Conservation (phyloP, 2,329 filamentous ascomycete species). For the Neopestalotiopsis rosae region DNA sequence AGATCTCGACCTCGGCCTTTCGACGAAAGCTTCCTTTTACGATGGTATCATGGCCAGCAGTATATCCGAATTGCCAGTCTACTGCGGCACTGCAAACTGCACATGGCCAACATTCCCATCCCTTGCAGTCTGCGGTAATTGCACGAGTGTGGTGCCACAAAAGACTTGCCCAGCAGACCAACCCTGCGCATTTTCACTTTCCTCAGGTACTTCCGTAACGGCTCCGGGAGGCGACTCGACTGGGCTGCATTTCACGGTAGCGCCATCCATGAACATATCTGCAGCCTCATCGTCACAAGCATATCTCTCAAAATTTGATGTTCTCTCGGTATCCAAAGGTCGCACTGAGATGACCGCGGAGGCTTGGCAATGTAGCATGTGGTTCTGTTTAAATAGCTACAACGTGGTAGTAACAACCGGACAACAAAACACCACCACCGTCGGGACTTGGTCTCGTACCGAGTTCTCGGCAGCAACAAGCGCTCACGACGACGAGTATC, state of each 20-base stretch:
- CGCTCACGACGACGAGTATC: conserved; percentile 35
- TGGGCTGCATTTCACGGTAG: conserved; percentile 36
- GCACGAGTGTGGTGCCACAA: conserved; percentile 24
- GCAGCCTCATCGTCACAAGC: conserved; percentile 27
- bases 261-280: conserved; percentile 29
- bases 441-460: conserved; percentile 37
- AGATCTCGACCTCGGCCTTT: conserved; percentile 28
- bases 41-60: conserved; percentile 41
- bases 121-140: conserved; percentile 42
- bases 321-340: conserved; percentile 36
- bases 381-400: conserved; percentile 43
- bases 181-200: conserved; percentile 36
- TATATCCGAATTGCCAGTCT: conserved; percentile 30
- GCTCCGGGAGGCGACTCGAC: conserved; percentile 26
- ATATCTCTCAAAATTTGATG: conserved; percentile 42
- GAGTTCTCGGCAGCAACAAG: conserved; percentile 31
- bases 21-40: conserved; percentile 45
- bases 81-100: conserved; percentile 40
- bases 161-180: conserved; percentile 25
- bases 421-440: conserved; percentile 28
- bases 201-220: conserved; percentile 34
- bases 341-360: conserved; percentile 24
- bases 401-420: conserved; percentile 36
- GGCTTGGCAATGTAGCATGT: conserved; percentile 40
- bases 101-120: conserved; percentile 43